These are phyloP conservation scores for Gynostemma pentaphyllum DNA, from an alignment of 306 rosid genomes.

Conservation along the genomic window DNA sequence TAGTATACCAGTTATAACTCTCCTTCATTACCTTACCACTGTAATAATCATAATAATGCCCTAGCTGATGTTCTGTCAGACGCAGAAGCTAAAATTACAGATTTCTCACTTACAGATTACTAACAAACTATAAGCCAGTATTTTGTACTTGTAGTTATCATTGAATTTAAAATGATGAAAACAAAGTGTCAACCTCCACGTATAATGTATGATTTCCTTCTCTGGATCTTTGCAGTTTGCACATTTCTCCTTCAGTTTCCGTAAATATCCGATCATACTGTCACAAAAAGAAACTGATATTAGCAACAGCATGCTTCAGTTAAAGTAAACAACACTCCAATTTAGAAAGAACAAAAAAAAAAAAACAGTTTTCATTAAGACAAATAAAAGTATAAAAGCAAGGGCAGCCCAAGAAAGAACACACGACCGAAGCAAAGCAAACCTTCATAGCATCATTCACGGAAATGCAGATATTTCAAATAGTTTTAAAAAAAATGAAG, in stretches of 20 bases:
- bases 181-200: conserved; percentile 47
- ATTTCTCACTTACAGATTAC: too few relatives aligned
- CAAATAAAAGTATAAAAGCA: too few relatives aligned
- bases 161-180: neutral
- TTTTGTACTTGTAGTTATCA: neutral
- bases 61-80: neutral
- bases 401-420: too few relatives aligned
- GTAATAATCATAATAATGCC: neutral
- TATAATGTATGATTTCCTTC: conserved; percentile 51
- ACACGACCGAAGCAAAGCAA: too few relatives aligned
- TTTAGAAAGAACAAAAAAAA: neutral
- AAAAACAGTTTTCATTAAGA: too few relatives aligned
- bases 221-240: conserved; percentile 64
- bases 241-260: conserved; percentile 54
- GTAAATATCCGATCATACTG: conserved; percentile 69
- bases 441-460: too few relatives aligned
- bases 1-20: neutral
- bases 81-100: neutral
- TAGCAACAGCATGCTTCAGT: conserved; percentile 2
- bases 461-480: conserved; percentile 3
- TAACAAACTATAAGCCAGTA: too few relatives aligned
- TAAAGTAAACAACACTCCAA: neutral
- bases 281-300: conserved; percentile 24
- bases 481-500: neutral
- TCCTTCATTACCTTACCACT: conserved; percentile 3